These are phyloP conservation scores for Fusarium tupiense DNA, from an alignment of 2,329 filamentous ascomycete genomes.

Conservation along the genomic window DNA sequence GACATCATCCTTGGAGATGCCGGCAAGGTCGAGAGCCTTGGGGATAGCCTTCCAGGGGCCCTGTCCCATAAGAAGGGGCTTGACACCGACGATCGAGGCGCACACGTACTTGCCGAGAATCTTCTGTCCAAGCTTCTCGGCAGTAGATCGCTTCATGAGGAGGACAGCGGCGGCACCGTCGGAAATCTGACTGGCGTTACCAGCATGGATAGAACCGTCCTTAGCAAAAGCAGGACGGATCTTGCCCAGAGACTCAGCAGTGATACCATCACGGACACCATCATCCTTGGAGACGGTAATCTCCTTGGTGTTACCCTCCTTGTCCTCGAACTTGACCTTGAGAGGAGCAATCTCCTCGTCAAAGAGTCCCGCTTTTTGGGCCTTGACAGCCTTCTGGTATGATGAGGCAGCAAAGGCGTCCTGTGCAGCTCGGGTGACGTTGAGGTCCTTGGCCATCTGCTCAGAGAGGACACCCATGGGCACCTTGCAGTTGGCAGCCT, in stretches of 20 bases:
- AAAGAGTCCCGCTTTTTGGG: constrained; percentile 90
- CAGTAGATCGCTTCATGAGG: constrained; percentile 93
- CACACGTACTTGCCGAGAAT: constrained; percentile 94
- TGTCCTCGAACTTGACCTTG: constrained; percentile 88
- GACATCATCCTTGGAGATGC: constrained; percentile 87
- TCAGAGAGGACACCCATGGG: constrained; percentile 96
- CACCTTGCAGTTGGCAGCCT: constrained; percentile 95
- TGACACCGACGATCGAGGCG: constrained; percentile 86
- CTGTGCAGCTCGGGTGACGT: constrained; percentile 76
- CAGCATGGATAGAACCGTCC: constrained; percentile 93
- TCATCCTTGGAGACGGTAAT: constrained; percentile 88
- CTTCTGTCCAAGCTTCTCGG: constrained; percentile 85
- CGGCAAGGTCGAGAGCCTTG: constrained; percentile 86
- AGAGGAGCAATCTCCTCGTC: constrained; percentile 90
- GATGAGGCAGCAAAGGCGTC: constrained; percentile 94
- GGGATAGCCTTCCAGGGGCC: constrained; percentile 97
- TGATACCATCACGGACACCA: constrained; percentile 86
- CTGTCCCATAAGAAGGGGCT: constrained; percentile 93
- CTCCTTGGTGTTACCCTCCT: constrained; percentile 85
- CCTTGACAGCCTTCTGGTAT: constrained; percentile 88
- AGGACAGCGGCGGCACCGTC: constrained; percentile 96
- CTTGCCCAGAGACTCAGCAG: constrained; percentile 87
- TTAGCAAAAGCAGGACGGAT: constrained; percentile 91
- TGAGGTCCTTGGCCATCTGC: constrained; percentile 89
- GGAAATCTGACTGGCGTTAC: constrained; percentile 94